Percentiles rank a stretch among this genome's conserved stretches.
Conservation (phyloP, 2,329 filamentous ascomycete species). For the Parasarocladium wereldwijsianum region DNA sequence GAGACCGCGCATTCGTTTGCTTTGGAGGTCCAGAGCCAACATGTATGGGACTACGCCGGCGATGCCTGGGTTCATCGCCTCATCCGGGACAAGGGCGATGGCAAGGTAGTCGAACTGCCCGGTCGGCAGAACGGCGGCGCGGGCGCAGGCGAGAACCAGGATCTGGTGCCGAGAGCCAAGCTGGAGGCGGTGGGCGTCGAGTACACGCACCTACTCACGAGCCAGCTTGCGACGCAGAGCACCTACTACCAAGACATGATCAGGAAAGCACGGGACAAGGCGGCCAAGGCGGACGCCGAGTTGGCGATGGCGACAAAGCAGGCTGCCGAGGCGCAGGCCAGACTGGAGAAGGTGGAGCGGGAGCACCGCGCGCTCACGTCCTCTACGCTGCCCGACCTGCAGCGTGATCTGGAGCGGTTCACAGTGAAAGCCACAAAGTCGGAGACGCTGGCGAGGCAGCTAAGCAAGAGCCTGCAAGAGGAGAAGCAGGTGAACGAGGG, state of each 20-base stretch:
- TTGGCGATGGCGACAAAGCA: conserved; percentile 46
- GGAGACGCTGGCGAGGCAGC: conserved; percentile 57
- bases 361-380: conserved; percentile 28
- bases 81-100: conserved; percentile 85
- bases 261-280: conserved; percentile 79
- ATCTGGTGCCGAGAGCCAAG: conserved; percentile 57
- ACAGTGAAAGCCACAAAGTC: conserved; percentile 56
- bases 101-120: conserved; percentile 84
- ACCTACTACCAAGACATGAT: conserved; percentile 91
- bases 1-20: conserved; percentile 80
- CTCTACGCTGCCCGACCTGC: conserved; percentile 51
- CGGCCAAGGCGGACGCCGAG: conserved; percentile 52
- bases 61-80: conserved; percentile 94
- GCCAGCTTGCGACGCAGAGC: conserved; percentile 83
- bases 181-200: conserved; percentile 73
- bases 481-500: conserved; percentile 76
- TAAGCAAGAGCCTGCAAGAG: conserved; percentile 66
- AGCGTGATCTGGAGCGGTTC: conserved; percentile 58
- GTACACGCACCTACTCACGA: conserved; percentile 86
- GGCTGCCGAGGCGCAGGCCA: conserved; percentile 31
- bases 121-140: conserved; percentile 25
- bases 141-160: conserved; percentile 33
- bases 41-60: conserved; percentile 95
- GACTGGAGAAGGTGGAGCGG: conserved; percentile 35
- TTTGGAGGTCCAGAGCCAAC: conserved; percentile 82